A percentile compares a stretch with the other conserved stretches of the same genome.
Evolutionary conservation across 768 basidiomycete species (phyloP).

Genomic region (Plicaturopsis crispa): DNA sequence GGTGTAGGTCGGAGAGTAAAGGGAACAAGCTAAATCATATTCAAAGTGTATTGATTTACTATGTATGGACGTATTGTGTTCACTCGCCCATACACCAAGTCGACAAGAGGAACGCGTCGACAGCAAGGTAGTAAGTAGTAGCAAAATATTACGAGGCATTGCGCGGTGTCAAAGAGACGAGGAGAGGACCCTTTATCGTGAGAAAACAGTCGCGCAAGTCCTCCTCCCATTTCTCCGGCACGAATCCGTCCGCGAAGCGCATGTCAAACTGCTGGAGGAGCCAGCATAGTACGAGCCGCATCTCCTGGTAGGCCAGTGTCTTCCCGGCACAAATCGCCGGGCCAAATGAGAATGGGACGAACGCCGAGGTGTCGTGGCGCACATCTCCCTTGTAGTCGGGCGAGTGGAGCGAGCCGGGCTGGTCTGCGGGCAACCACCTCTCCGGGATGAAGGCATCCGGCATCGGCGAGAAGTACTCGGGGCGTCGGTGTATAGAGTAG

Average conservation of each 20-base stretch:
- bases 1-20: no score
- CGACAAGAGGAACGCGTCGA: no score
- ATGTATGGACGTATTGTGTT: no score
- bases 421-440: slow-evolving; percentile 23
- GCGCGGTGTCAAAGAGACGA: slow-evolving; percentile 24
- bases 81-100: no score
- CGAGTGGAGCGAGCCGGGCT: slow-evolving; percentile 18
- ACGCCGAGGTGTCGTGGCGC: slow-evolving; percentile 23
- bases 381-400: slow-evolving; percentile 7
- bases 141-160: no score
- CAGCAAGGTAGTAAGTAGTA: no score
- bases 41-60: no score
- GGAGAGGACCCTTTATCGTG: slow-evolving; percentile 22
- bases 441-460: slow-evolving; percentile 37
- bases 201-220: slow-evolving; percentile 29
- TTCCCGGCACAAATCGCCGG: slow-evolving; percentile 36
- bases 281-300: slow-evolving; percentile 29
- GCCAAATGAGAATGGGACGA: slow-evolving; percentile 35
- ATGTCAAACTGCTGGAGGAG: slow-evolving; percentile 32
- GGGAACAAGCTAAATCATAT: no score
- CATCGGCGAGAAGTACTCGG: slow-evolving; percentile 36
- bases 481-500: slow-evolving; percentile 38
- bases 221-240: slow-evolving; percentile 21
- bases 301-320: slow-evolving; percentile 32
- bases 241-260: slow-evolving; percentile 23